Evolutionary conservation across 2,329 filamentous ascomycete genomes (phyloP).

Genomic region (Colletotrichum spaethianum): DNA sequence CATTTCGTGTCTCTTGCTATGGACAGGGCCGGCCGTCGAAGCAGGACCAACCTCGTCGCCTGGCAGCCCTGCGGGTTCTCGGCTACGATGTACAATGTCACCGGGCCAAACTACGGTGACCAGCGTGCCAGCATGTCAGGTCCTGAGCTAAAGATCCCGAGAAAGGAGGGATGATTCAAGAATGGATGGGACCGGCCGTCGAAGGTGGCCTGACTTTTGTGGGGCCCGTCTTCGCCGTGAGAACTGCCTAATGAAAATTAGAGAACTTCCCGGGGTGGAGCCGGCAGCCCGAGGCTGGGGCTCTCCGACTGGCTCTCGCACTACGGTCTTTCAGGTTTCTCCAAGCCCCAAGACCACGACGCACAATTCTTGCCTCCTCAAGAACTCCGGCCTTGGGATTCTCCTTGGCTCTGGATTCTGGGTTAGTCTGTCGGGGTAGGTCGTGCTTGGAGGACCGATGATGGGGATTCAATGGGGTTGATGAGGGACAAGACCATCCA

Average conservation of each 20-base stretch:
- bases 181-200: constrained; percentile 27
- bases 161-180: constrained; percentile 31
- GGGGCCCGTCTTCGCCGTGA: constrained; percentile 11
- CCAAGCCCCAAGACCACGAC: not conserved
- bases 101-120: not conserved
- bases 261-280: constrained; percentile 36
- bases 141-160: constrained; percentile 1
- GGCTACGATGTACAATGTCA: not conserved
- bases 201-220: constrained; percentile 41
- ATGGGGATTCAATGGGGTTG: not conserved
- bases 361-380: not conserved
- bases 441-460: not conserved
- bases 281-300: constrained; percentile 13
- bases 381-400: not conserved
- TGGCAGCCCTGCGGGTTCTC: not conserved
- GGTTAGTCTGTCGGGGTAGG: not conserved
- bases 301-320: constrained; percentile 20
- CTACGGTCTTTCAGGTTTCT: constrained; percentile 2
- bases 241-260: constrained; percentile 27
- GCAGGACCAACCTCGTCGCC: not conserved
- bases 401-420: not conserved
- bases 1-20: constrained; percentile 8
- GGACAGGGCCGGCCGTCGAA: not conserved
- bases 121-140: not conserved
- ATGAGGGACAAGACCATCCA: constrained; percentile 1